Evolutionary conservation across 306 rosid genomes (phyloP), one percentile per base, ranked within the genome.

Genomic region (Lotus japonicus): DNA sequence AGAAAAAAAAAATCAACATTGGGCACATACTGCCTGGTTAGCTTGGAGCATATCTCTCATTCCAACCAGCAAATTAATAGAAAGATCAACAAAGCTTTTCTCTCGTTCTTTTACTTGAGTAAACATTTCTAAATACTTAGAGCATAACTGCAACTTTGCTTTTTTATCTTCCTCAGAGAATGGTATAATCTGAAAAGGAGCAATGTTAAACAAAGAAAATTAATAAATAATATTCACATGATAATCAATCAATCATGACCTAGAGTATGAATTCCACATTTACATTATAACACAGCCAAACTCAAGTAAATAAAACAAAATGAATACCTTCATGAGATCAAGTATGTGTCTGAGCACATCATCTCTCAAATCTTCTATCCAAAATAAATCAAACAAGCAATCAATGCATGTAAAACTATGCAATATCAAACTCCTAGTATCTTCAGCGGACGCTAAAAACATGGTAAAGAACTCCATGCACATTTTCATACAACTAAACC

Each of bases 71-170:
- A 94, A 71, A 84, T 82, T 84, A 84, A 90, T 82, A 12, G 97
- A 88, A 46, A 94, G 81, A 58, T 86, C 95, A 35, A 79, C 82
- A 64, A 84, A 90, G 52, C 71, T 75, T 58, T 76, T 88, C 75
- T 84, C 99, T 45, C 82, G 84, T 61, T 94, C 99, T 83, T 82
- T 94, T 68, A 90, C 81, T 74, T 86, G 96, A 43, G 97, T 88
- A 67, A 94, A 94, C 64, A 78, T 86, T 72, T 94, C 99, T 50
- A 94, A 75, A 77, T 90, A 94, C 76, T 94, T 94, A 33, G 97
- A 88, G 76, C 97, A 90, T 68, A 94, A 76, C 74, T 80, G 91
- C 79, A 85, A 74, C 81, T 82, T 85, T 21, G 99, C 86, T 70
- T 72, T 88, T 80, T 82, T 85, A 73, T 94, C 96, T 79, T 90